Evolutionary conservation across 768 basidiomycete species (phyloP).

Genomic region (Leccinum disarticulatum): DNA sequence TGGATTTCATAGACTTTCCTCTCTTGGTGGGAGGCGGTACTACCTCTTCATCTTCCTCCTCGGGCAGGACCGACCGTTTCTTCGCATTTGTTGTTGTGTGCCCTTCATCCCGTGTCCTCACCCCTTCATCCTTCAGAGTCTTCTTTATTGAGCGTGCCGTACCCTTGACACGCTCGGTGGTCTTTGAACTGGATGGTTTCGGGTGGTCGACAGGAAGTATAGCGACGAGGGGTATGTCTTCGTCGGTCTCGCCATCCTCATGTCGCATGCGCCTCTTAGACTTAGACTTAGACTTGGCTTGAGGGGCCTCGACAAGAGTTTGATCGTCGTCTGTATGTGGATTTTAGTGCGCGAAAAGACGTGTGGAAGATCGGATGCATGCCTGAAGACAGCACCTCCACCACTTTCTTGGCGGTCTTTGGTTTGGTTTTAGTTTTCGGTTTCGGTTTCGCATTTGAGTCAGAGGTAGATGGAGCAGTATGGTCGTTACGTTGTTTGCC

Average conservation of each 20-base stretch:
- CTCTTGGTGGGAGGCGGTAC: constrained; percentile 15
- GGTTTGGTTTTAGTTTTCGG: not conserved
- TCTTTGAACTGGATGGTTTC: not conserved
- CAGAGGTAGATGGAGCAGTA: not conserved
- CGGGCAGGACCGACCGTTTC: constrained; percentile 7
- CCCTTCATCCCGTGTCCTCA: not conserved
- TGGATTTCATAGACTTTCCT: constrained; percentile 6
- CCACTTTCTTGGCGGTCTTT: constrained; percentile 4
- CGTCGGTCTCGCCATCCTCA: constrained; percentile 4
- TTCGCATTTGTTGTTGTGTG: not conserved
- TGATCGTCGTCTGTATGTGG: constrained; percentile 27
- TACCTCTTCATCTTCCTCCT: not conserved
- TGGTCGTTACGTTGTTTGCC: not conserved
- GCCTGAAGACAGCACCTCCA: constrained; percentile 17
- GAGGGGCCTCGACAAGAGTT: constrained; percentile 26
- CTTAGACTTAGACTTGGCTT: not conserved
- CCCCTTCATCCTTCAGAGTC: not conserved
- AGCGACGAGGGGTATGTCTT: not conserved
- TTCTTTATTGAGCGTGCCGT: constrained; percentile 1
- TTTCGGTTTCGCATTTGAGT: constrained; percentile 7
- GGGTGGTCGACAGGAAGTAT: not conserved
- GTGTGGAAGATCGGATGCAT: not conserved
- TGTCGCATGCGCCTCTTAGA: not conserved
- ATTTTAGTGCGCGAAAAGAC: not conserved
- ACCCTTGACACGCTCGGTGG: not conserved